Percentiles rank a stretch among this genome's conserved stretches.
These are phyloP conservation scores for Pinus albicaulis DNA, from an alignment of 75 land plant species.

Conservation along the genomic window DNA sequence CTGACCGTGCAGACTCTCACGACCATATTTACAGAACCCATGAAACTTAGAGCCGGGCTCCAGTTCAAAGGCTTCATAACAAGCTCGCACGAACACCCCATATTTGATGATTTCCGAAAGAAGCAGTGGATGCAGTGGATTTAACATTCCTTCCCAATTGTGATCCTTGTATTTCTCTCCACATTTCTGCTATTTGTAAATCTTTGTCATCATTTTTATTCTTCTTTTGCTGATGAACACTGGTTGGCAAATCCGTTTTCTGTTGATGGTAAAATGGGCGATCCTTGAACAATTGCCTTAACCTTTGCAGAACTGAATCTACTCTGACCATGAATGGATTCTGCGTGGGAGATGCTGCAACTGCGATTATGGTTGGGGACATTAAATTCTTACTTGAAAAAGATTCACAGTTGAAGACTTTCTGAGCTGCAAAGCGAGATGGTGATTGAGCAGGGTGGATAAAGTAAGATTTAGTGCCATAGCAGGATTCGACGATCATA, in stretches of 20 bases:
- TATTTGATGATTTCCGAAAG: slow-evolving; percentile 61
- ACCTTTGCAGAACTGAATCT: not conserved
- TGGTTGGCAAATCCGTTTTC: not conserved
- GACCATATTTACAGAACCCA: slow-evolving; percentile 59
- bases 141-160: slow-evolving; percentile 54
- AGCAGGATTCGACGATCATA: too few species aligned
- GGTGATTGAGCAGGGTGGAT: too few species aligned
- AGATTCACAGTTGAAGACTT: too few species aligned
- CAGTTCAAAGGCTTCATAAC: slow-evolving; percentile 71
- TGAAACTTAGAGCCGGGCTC: slow-evolving; percentile 52
- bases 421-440: too few species aligned
- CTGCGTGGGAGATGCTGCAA: not conserved
- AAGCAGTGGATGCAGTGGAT: slow-evolving; percentile 44
- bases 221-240: not conserved
- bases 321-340: not conserved
- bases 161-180: slow-evolving; percentile 68
- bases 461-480: too few species aligned
- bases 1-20: not conserved
- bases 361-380: not conserved
- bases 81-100: slow-evolving; percentile 55
- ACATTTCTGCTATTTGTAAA: not conserved
- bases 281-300: not conserved
- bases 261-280: not conserved
- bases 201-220: not conserved
- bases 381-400: not conserved